These are phyloP conservation scores for Bondarzewia mesenterica DNA, from an alignment of 1,284 basidiomycete species.

Conservation along the genomic window DNA sequence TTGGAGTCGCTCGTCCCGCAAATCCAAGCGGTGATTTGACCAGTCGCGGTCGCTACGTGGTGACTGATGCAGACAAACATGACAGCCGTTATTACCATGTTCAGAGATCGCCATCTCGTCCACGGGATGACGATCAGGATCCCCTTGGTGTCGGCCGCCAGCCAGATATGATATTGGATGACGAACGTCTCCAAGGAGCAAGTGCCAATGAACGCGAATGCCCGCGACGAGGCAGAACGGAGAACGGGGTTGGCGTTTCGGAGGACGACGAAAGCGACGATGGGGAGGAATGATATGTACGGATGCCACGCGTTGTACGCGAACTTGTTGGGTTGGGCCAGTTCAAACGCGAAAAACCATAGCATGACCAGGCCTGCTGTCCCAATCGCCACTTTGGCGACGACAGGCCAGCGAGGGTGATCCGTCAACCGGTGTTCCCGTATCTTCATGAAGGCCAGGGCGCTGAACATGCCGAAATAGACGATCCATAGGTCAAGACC, in stretches of 20 bases:
- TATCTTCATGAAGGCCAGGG: conserved; percentile 68
- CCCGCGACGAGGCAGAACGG: conserved; percentile 58
- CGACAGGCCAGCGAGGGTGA: conserved; percentile 54
- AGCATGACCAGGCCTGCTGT: conserved; percentile 45
- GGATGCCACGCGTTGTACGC: conserved; percentile 82
- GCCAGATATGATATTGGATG: conserved; percentile 85
- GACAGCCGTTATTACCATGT: conserved; percentile 67
- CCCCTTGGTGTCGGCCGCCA: conserved; percentile 82
- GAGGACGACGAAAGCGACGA: conserved; percentile 66
- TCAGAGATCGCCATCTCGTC: conserved; percentile 62
- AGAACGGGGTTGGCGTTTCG: conserved; percentile 70
- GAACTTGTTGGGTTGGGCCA: conserved; percentile 70
- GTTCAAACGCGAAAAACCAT: conserved; percentile 82
- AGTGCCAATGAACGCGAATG: conserved; percentile 76
- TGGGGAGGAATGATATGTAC: conserved; percentile 74
- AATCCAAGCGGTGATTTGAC: conserved; percentile 63
- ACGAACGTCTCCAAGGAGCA: conserved; percentile 85
- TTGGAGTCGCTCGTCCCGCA: conserved; percentile 33
- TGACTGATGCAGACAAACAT: conserved; percentile 78
- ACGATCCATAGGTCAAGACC: conserved; percentile 84
- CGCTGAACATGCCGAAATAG: conserved; percentile 77
- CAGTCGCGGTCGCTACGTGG: conserved; percentile 68
- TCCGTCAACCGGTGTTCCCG: conserved; percentile 69
- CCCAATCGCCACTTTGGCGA: conserved; percentile 38
- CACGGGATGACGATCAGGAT: conserved; percentile 76